Conservation (phyloP, 306 rosid species). For the Rubus idaeus region DNA sequence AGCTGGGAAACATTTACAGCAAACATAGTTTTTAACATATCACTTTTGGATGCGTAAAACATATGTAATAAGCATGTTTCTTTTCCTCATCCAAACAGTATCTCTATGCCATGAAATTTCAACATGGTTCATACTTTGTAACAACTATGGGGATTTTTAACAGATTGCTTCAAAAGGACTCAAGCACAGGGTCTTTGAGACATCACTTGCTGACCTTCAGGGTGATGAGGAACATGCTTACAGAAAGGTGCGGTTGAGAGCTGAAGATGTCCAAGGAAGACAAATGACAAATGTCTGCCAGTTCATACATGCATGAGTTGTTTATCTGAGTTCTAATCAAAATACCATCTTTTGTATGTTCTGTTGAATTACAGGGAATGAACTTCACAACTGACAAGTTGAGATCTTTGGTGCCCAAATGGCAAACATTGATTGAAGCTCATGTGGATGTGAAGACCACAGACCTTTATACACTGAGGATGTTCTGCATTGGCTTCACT, state of each 20-base stretch:
- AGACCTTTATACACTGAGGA: constrained; percentile 64
- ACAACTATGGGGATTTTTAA: neutral
- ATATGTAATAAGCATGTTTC: neutral
- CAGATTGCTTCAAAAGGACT: constrained; percentile 96
- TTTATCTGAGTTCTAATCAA: neutral
- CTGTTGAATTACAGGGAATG: constrained; percentile 2
- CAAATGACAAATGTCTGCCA: no score
- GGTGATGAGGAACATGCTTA: no score
- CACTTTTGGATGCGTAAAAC: no score
- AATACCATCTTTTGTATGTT: no score
- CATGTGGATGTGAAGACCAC: constrained; percentile 61
- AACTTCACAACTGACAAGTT: constrained; percentile 66
- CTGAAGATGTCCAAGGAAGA: no score
- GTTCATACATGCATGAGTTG: no score
- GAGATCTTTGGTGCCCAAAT: constrained; percentile 79
- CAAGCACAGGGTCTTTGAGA: constrained; percentile 84
- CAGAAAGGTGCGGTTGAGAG: no score
- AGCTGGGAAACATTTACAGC: no score
- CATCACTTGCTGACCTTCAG: constrained; percentile 91
- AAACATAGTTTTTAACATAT: no score
- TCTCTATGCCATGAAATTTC: no score
- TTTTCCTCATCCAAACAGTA: neutral
- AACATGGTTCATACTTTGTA: neutral
- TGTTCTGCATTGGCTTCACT: constrained; percentile 84
- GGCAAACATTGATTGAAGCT: constrained; percentile 67